Base-by-base conservation (phyloP, 2,329 filamentous ascomycete species). In the Diaporthe sp. region DNA sequence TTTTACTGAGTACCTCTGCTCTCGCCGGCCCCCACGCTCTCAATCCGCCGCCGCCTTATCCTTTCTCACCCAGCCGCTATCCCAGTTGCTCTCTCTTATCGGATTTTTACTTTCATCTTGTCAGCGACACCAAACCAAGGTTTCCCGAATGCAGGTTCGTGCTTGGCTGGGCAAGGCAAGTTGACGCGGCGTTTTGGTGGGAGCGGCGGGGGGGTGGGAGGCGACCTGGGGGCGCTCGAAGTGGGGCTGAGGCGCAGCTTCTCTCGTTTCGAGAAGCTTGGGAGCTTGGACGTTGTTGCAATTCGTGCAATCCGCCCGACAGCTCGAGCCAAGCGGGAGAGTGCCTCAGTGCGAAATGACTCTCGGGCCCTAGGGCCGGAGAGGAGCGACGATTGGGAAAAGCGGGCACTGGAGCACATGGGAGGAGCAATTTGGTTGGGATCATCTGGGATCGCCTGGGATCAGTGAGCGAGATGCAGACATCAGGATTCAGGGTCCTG, bases 201-300 rank as follows among this genome's bases (percentile, higher is more conserved):
- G 44, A 25, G 30, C n/a, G 63, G 63, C 19, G 37, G 15, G 58
- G 58, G 37, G 58, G 58, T 3, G 32, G 22, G 15, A 44, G 42
- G 42, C 42, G 61, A 66, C 22, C 15, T 50, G 5, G 37, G 39
- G 44, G 19, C 32, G 42, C 15, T 35, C 30, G 25, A 66, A 51
- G 61, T 66, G 61, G 63, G 63, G 63, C 63, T 51, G 63, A 35
- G 63, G 63, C 63, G 63, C 63, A 66, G 63, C 63, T 37, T 51
- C 44, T 51, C 61, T 66, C 61, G 61, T 30, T 66, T 66, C 42
- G 35, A 51, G 61, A 51, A 50, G 61, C 42, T 66, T 66, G 63
- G 63, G 51, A 66, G 63, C 63, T 66, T 66, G 63, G 63, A 51
- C 30, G 63, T n/a, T 44, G 44, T 35, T 50, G 12, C 61, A 66